Conservation (phyloP, 805 yeast genomes). For the Yamadazyma scolyti region DNA sequence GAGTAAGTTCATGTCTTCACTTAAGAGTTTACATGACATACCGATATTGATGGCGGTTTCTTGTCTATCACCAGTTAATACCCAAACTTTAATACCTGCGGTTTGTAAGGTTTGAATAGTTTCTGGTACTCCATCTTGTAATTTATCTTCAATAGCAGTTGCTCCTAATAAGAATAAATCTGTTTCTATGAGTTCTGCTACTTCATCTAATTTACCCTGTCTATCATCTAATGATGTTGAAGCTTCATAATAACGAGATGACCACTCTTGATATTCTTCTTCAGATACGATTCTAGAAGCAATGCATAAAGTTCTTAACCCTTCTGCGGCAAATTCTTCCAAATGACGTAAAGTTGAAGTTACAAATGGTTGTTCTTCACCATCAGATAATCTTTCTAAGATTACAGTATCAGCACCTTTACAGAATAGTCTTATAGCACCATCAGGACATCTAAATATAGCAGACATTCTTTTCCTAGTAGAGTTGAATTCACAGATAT, state of each 20-base stretch:
- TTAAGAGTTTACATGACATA: slow-evolving; percentile 90
- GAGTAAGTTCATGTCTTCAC: slow-evolving; percentile 93
- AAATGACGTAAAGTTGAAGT: slow-evolving; percentile 79
- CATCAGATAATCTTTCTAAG: slow-evolving; percentile 69
- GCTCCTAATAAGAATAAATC: slow-evolving; percentile 86
- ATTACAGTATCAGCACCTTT: slow-evolving; percentile 99
- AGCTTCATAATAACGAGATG: slow-evolving; percentile 64
- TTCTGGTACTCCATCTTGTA: slow-evolving; percentile 98
- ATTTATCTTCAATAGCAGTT: slow-evolving; percentile 96
- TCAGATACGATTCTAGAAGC: slow-evolving; percentile 80
- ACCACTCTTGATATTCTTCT: slow-evolving; percentile 74
- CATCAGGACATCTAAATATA: slow-evolving; percentile 91
- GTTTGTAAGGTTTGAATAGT: slow-evolving; percentile 92
- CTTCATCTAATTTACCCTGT: slow-evolving; percentile 72
- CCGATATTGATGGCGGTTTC: slow-evolving; percentile 99
- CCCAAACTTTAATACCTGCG: slow-evolving; percentile 98
- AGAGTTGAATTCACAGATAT: slow-evolving; percentile 94
- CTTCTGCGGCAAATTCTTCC: slow-evolving; percentile 96
- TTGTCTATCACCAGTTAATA: slow-evolving; percentile 95
- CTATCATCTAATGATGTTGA: slow-evolving; percentile 78
- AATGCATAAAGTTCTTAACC: slow-evolving; percentile 89
- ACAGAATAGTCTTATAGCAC: slow-evolving; percentile 79
- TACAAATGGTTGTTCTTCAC: slow-evolving; percentile 67
- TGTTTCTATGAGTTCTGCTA: slow-evolving; percentile 83
- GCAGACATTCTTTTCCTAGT: slow-evolving; percentile 98